phyloP scores from a whole-genome alignment of 208 protist genomes.

The Tetramitus jugosus region DNA sequence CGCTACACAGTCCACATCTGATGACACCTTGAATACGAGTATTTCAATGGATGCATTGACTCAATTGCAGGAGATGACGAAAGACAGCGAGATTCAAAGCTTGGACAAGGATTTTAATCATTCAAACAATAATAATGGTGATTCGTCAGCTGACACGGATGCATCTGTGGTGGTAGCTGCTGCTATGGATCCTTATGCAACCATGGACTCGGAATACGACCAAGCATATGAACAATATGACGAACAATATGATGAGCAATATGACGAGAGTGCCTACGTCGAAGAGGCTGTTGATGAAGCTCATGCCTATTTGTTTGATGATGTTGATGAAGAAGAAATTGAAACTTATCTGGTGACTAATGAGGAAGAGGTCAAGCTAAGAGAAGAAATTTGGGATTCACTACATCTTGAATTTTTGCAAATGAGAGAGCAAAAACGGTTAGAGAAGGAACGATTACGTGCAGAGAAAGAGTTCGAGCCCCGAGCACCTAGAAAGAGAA shows the following conservation, averaged over 20 bases:
- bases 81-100: neutral
- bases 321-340: slow-evolving; percentile 20
- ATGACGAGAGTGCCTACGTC: neutral
- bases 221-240: neutral
- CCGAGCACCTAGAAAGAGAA: neutral
- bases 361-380: neutral
- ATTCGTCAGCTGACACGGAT: neutral
- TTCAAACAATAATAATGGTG: neutral
- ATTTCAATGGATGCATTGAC: no score
- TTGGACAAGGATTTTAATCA: neutral
- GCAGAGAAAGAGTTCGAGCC: no score
- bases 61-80: neutral
- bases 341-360: neutral
- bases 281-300: neutral
- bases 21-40: no score
- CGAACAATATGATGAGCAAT: no score
- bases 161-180: neutral
- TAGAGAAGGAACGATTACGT: slow-evolving; percentile 12
- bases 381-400: neutral
- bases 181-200: neutral
- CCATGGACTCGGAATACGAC: no score
- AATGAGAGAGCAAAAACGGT: neutral
- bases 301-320: neutral
- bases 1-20: no score
- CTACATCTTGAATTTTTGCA: neutral